phyloP scores from a whole-genome alignment of 306 rosid genomes.

The Arachis stenosperma region DNA sequence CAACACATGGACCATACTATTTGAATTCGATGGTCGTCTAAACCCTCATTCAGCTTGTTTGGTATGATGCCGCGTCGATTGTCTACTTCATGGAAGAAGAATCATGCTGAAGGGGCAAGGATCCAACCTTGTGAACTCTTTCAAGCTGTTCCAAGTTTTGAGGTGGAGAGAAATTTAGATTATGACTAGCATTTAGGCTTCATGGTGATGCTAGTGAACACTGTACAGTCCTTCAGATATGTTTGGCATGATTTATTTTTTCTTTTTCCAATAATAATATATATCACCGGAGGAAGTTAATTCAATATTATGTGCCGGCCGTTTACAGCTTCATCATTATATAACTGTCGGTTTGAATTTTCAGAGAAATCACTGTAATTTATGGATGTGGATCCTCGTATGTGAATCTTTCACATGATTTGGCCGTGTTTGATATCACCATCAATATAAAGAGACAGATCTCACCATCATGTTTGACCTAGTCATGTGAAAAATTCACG shows the following conservation, averaged over 20 bases:
- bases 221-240: constrained; percentile 27
- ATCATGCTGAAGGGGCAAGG: constrained; percentile 14
- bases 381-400: no score
- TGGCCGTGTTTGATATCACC: no score
- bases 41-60: constrained; percentile 9
- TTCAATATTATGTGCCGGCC: no score
- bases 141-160: constrained; percentile 35
- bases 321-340: constrained; percentile 15
- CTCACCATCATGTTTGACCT: no score
- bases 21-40: constrained; percentile 8
- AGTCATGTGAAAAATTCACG: no score
- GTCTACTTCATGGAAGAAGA: constrained; percentile 30
- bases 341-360: neutral
- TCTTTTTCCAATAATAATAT: neutral
- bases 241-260: neutral
- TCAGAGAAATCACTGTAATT: no score
- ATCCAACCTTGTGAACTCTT: constrained; percentile 12
- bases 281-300: constrained; percentile 3
- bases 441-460: no score
- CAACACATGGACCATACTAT: neutral
- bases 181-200: constrained; percentile 4
- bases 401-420: no score
- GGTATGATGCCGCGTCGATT: neutral
- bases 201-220: constrained; percentile 13
- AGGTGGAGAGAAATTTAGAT: constrained; percentile 24